phyloP scores from a whole-genome alignment of 257 asterid species.

The Thymus quinquecostatus region DNA sequence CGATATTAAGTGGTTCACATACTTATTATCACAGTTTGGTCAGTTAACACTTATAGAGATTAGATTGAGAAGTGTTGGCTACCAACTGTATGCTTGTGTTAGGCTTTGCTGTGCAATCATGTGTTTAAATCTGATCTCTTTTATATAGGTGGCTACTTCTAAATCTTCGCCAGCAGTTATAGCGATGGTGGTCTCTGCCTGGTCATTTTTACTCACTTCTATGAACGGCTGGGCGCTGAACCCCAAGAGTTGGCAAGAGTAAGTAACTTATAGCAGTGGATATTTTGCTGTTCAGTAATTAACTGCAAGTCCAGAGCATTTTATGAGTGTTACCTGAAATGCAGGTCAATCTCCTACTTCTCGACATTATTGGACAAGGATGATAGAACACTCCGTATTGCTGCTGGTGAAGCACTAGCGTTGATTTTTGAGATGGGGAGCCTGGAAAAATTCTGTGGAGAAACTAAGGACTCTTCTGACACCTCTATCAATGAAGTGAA shows the following conservation, averaged over 20 bases:
- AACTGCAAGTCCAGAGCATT: neutral
- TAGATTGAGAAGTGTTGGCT: neutral
- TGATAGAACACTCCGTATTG: conserved; percentile 81
- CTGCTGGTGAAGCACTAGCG: conserved; percentile 97
- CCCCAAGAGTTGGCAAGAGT: conserved; percentile 90
- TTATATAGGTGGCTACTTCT: conserved; percentile 69
- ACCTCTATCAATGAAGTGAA: conserved; percentile 50
- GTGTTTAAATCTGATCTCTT: conserved; percentile 19
- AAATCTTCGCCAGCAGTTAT: conserved; percentile 69
- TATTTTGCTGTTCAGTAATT: neutral
- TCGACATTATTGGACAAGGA: conserved; percentile 85
- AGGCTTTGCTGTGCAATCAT: neutral
- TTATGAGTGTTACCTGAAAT: conserved; percentile 1
- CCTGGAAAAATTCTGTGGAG: conserved; percentile 78
- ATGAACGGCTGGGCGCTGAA: conserved; percentile 61
- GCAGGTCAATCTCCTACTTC: conserved; percentile 75
- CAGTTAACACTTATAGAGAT: neutral
- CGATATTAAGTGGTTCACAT: neutral
- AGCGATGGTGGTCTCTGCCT: conserved; percentile 71
- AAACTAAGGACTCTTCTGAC: conserved; percentile 55
- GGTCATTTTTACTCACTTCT: conserved; percentile 91
- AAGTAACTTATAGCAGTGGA: conserved; percentile 33
- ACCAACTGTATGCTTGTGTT: conserved; percentile 3
- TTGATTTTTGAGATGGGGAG: conserved; percentile 78
- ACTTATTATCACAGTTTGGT: neutral